Conservation (phyloP, 306 rosid species). For the Lathyrus aphaca region DNA sequence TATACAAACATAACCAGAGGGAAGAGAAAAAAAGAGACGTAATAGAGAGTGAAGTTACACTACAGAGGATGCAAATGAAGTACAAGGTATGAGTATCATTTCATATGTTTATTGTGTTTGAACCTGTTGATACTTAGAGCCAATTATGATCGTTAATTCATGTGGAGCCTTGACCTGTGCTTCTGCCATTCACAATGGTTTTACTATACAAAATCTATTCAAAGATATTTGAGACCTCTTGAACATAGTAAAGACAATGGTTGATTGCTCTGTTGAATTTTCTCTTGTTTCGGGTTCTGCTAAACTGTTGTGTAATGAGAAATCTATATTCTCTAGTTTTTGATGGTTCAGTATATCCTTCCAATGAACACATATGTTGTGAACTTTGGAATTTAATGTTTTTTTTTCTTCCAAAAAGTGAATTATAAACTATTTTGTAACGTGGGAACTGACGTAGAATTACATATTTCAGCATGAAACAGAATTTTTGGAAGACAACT, state of each 20-base stretch:
- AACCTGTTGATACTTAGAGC: not conserved
- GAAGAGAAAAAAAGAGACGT: slow-evolving; percentile 90
- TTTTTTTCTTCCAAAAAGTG: not conserved
- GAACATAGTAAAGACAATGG: slow-evolving; percentile 12
- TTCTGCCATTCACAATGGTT: slow-evolving; percentile 17
- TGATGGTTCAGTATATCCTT: slow-evolving; percentile 2
- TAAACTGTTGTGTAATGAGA: not conserved
- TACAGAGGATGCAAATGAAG: slow-evolving; percentile 94
- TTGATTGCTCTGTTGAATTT: slow-evolving; percentile 11
- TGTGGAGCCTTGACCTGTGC: slow-evolving; percentile 17
- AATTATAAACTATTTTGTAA: slow-evolving; percentile 4
- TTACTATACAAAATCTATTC: slow-evolving; percentile 8
- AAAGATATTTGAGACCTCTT: slow-evolving; percentile 21
- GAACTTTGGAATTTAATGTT: slow-evolving; percentile 17
- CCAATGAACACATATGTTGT: slow-evolving; percentile 1
- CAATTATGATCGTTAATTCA: slow-evolving; percentile 5
- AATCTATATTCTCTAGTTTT: slow-evolving; percentile 10
- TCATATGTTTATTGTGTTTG: slow-evolving; percentile 23
- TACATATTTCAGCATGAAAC: slow-evolving; percentile 49
- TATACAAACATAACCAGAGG: slow-evolving; percentile 62
- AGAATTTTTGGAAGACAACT: slow-evolving; percentile 53
- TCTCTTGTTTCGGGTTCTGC: slow-evolving; percentile 5
- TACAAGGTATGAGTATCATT: slow-evolving; percentile 66
- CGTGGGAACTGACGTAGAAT: slow-evolving; percentile 25
- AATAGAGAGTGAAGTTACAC: slow-evolving; percentile 89